A percentile compares a stretch with the other conserved stretches of the same genome.
Conservation (phyloP, 73 alveolate genomes). For the Diophrys sp. region DNA sequence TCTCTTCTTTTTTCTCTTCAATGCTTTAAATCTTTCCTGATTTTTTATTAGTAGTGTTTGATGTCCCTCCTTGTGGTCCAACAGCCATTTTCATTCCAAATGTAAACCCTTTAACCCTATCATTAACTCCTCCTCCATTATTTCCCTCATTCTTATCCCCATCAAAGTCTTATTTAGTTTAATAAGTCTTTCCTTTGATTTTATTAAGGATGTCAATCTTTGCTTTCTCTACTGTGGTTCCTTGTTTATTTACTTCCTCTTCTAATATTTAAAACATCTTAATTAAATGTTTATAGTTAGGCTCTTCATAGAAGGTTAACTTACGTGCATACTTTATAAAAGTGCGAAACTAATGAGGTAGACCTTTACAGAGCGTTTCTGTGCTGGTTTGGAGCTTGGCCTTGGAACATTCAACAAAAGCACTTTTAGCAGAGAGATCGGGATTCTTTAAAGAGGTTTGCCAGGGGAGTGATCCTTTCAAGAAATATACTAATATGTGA, state of each 20-base stretch:
- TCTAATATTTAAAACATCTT: neutral
- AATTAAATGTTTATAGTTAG: constrained; percentile 44
- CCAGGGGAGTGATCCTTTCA: constrained; percentile 75
- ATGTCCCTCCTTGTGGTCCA: too few relatives aligned
- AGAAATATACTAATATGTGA: constrained; percentile 54
- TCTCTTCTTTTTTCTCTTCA: neutral
- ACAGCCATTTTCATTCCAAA: neutral
- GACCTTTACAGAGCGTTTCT: constrained; percentile 76
- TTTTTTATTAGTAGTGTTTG: too few relatives aligned
- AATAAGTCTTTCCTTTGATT: neutral
- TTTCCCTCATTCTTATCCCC: neutral
- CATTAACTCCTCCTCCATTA: neutral
- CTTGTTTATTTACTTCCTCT: neutral
- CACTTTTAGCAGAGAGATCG: neutral
- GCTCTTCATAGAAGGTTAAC: constrained; percentile 85
- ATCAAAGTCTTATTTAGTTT: neutral
- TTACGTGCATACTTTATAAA: constrained; percentile 79
- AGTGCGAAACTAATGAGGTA: constrained; percentile 77
- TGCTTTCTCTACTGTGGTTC: neutral
- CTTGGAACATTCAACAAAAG: neutral
- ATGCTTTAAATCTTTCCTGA: neutral
- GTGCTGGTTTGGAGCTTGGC: constrained; percentile 66
- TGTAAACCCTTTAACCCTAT: too few relatives aligned
- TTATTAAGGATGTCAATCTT: neutral
- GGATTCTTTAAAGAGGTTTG: constrained; percentile 12